Evolutionary conservation across 306 rosid genomes (phyloP), one percentile per base, ranked within the genome.

Genomic region (Sphenostylis stenocarpa): DNA sequence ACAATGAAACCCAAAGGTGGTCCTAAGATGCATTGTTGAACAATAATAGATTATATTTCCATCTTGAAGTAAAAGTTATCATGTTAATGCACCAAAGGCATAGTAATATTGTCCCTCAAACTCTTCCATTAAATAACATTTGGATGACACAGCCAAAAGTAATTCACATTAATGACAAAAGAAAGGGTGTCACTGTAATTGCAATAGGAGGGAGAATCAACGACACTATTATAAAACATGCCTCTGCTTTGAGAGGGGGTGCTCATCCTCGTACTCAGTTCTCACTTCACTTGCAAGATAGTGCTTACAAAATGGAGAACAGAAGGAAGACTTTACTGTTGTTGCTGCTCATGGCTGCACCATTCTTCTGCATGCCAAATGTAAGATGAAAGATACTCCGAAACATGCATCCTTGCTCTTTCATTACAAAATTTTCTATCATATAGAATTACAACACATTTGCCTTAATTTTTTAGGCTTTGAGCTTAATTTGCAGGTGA

Each of bases 351-450:
- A 52, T 73, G 66, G 63, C 60, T 34, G 36, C 57, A 34, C 16
- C 69, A 12, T 66, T 81, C 52, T 81, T 81, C 41, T 73, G 81
- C 82, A 77, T 77, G 70, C 55, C 81, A 58, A 24, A 72, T 63
- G 85, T 81, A 81, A 80, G 47, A 56, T 36, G 0, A 10, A 1
- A 36, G 11, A 20, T 56, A 24, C 48, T 63, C 62, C 44, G 2
- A 75, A 67, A 36, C 38, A 58, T 26, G 17, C 20, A 6, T 48
- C 9, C 6, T 41, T 45, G 8, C 47, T 61, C 44, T 36, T 36
- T 6, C 12, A 36, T 36, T 9, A 36, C 2, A 36, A 26, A 36
- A 1, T 0, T 36, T 36, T 36, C 41, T 11, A 36, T 36, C 11
- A 26, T 26, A n/a, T 26, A 2, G 0, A 10, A 53, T 38, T 47